A percentile compares a stretch with the other conserved stretches of the same genome.
These are phyloP conservation scores for Diaporthe nobilis DNA, from an alignment of 2,329 filamentous ascomycete species.

Conservation along the genomic window DNA sequence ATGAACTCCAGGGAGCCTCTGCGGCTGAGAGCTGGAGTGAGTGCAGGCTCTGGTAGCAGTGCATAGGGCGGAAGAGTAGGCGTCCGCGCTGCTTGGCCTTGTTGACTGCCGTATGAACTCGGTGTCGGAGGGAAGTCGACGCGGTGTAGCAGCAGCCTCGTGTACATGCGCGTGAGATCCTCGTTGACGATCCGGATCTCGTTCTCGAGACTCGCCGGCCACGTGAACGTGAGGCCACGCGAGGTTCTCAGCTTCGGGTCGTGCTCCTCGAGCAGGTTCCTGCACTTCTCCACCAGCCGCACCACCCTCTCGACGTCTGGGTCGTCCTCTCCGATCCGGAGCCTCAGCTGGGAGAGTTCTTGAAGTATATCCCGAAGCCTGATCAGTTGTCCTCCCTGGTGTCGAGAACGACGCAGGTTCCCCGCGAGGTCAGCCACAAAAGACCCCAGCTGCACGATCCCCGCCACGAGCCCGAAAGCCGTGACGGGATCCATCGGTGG, in stretches of 20 bases:
- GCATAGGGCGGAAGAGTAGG: constrained; percentile 3
- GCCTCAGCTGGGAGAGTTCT: constrained; percentile 25
- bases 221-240: constrained; percentile 21
- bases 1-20: constrained; percentile 28
- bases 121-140: constrained; percentile 23
- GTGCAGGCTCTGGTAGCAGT: constrained; percentile 20
- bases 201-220: constrained; percentile 33
- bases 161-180: constrained; percentile 32
- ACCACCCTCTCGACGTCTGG: constrained; percentile 25
- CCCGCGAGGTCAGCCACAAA: constrained; percentile 6
- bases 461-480: constrained; percentile 19
- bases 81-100: neutral
- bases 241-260: constrained; percentile 19
- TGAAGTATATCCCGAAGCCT: constrained; percentile 29
- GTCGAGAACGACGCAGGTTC: constrained; percentile 13
- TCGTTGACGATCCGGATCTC: constrained; percentile 29
- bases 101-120: constrained; percentile 15
- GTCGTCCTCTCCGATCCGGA: constrained; percentile 10
- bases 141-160: constrained; percentile 2
- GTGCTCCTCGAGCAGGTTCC: constrained; percentile 30
- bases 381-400: constrained; percentile 23
- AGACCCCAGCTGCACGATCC: constrained; percentile 19
- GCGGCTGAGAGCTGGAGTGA: constrained; percentile 14
- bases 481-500: constrained; percentile 13
- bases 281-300: constrained; percentile 29